Evolutionary conservation across 1,284 basidiomycete species (phyloP), one percentile per base, ranked within the genome.

Genomic region (Cryptococcus hybrid): DNA sequence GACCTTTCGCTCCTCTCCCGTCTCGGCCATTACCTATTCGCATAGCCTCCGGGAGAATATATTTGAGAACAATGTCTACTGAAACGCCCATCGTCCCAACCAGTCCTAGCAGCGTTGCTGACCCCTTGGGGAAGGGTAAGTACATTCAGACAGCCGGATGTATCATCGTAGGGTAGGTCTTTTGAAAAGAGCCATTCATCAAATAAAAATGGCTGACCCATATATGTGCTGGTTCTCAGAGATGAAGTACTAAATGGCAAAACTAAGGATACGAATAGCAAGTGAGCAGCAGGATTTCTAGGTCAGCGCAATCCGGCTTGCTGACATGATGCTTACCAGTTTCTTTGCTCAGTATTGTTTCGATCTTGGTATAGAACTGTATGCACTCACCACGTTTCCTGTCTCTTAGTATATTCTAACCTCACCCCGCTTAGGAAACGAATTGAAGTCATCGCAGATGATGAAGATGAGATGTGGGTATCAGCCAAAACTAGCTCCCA

Each of bases 361-460:
- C 73, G 88, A 92, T 67, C 84, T 90, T 45, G 92, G 90, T 0
- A 85, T 94, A 51, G 86, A 92, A 59, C 78, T 94, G 88, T 90
- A 79, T 76, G 87, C 78, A n/a, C 39, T n/a, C 8, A 8, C 12
- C 38, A 24, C 4, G 3, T 7, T 3, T 8, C 3, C 15, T 1
- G 37, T 3, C 15, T 5, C 8, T 12, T 48, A 55, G 52, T 42
- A 40, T 45, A 13, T 24, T 18, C 18, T 18, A 18, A n/a, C 6
- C 40, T 37, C 12, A 43, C 36, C 7, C 2, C 40, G 40, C 46
- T 15, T 5, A 51, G 91, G 89, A 60, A 90, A 76, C 84, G 88
- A 42, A 86, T 96, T 69, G 92, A 97, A 69, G 92, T 97, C 52
- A 88, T 98, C 52, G 82, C 94, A 1, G 94, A 97, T 70, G 87